Evolutionary conservation across 192 early-diverging fungal species (phyloP), one percentile per base, ranked within the genome.

Genomic region (Mortierella alpina): DNA sequence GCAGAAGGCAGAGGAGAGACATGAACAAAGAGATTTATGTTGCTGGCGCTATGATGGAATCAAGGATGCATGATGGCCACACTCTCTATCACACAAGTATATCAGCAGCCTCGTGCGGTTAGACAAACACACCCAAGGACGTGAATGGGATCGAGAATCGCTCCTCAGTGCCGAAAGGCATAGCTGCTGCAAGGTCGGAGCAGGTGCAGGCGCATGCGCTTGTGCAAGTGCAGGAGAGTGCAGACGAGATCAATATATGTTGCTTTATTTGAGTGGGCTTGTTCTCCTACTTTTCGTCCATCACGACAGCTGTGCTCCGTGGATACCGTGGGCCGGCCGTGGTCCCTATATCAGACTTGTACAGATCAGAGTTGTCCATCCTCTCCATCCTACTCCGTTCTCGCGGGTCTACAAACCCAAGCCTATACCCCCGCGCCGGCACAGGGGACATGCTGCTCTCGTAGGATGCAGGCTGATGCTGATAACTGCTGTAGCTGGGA

Each of bases 211-310:
- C 3, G 31, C 31, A 31, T 31, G 31, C 31, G 31, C 31, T 2
- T 31, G 31, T 3, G 31, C 31, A 31, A 31, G 31, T 31, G 31
- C 31, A 31, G 31, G 3, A 31, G 31, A 2, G 31, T 1, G 2
- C 9, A 57, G 20, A 22, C 5, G 17, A 49, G 46, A 46, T 11
- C 18, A n/a, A 17, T 15, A 13, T 23, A 59, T 23, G 58, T 22
- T 22, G 22, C 17, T 4, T 48, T 46, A 39, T 20, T 59, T 11
- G 50, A 17, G 17, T 12, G 11, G 2, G 50, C 57, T 52, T 7
- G 20, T 55, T 39, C 22, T 13, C 31, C 63, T 79, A 71, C 40
- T 79, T 79, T 55, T 79, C 75, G 31, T 79, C 64, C 69, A 79
- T 66, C 49, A 78, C 60, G 12, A 53, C 52, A 40, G 50, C 52